A percentile compares a stretch with the other conserved stretches of the same genome.
These are phyloP conservation scores for Paraconiothyrium sp. DNA, from an alignment of 2,329 filamentous ascomycete species.

Conservation along the genomic window DNA sequence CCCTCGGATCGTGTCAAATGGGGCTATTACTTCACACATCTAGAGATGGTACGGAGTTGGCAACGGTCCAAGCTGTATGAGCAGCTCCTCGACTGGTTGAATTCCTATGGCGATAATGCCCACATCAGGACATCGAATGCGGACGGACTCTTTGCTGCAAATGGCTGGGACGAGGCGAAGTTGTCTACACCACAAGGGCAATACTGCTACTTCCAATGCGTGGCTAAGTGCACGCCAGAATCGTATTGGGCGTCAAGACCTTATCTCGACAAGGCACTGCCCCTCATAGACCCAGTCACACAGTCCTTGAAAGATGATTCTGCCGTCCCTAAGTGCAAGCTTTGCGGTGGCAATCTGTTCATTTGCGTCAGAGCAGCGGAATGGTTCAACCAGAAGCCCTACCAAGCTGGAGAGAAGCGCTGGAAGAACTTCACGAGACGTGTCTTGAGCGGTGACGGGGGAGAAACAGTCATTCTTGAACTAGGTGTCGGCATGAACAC, in stretches of 20 bases:
- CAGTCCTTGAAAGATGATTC: slow-evolving; percentile 31
- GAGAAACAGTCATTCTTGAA: slow-evolving; percentile 31
- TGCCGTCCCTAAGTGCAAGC: slow-evolving; percentile 33
- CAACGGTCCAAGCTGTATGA: slow-evolving; percentile 32
- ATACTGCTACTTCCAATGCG: slow-evolving; percentile 43
- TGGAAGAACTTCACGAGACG: slow-evolving; percentile 30
- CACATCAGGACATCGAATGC: slow-evolving; percentile 48
- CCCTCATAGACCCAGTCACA: slow-evolving; percentile 30
- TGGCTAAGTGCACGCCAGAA: slow-evolving; percentile 39
- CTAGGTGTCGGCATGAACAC: slow-evolving; percentile 37
- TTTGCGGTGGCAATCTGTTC: slow-evolving; percentile 37
- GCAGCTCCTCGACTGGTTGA: slow-evolving; percentile 24
- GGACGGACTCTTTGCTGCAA: slow-evolving; percentile 43
- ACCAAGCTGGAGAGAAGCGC: slow-evolving; percentile 26
- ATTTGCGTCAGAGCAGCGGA: slow-evolving; percentile 39
- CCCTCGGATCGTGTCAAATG: slow-evolving; percentile 39
- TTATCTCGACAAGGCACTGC: slow-evolving; percentile 33
- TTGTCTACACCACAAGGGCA: slow-evolving; percentile 46
- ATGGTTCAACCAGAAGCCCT: slow-evolving; percentile 41
- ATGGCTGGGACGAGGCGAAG: slow-evolving; percentile 33
- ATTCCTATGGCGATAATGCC: slow-evolving; percentile 24
- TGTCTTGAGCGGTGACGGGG: slow-evolving; percentile 19
- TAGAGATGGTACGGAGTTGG: slow-evolving; percentile 40
- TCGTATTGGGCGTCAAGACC: slow-evolving; percentile 32
- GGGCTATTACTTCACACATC: slow-evolving; percentile 48